Percentiles rank a stretch among this genome's conserved stretches.
Conservation (phyloP, 1,139 yeast species). For the Pichia sp. region DNA sequence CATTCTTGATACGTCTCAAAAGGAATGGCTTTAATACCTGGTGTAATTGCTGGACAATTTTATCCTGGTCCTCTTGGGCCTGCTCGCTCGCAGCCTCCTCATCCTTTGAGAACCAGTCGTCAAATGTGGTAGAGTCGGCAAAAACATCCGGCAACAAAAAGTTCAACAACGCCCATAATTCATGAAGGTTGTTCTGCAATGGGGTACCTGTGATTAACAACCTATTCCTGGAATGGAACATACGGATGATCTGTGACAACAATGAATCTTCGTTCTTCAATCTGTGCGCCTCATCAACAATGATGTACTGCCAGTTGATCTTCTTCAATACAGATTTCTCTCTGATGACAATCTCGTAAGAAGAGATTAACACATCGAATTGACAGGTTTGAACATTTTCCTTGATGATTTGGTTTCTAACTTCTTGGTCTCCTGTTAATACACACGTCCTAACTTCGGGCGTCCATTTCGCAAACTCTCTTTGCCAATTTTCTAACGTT, state of each 20-base stretch:
- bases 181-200: conserved; percentile 71
- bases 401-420: conserved; percentile 50
- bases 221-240: conserved; percentile 67
- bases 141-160: conserved; percentile 75
- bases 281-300: conserved; percentile 80
- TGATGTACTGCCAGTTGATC: conserved; percentile 68
- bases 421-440: conserved; percentile 69
- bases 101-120: conserved; percentile 55
- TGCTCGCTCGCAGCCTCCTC: conserved; percentile 31
- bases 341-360: conserved; percentile 72
- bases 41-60: conserved; percentile 72
- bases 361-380: conserved; percentile 69
- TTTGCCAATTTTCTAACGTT: conserved; percentile 73
- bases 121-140: conserved; percentile 69
- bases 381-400: conserved; percentile 52
- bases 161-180: conserved; percentile 74
- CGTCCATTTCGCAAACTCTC: conserved; percentile 76
- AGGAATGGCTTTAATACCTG: conserved; percentile 78
- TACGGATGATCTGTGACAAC: conserved; percentile 67
- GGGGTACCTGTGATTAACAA: conserved; percentile 79
- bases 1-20: conserved; percentile 70
- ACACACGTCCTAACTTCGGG: conserved; percentile 69
- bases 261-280: conserved; percentile 74
- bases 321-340: conserved; percentile 63
- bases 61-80: conserved; percentile 27